phyloP scores from a whole-genome alignment of 768 basidiomycete species.

The Tephrocybe sp. region DNA sequence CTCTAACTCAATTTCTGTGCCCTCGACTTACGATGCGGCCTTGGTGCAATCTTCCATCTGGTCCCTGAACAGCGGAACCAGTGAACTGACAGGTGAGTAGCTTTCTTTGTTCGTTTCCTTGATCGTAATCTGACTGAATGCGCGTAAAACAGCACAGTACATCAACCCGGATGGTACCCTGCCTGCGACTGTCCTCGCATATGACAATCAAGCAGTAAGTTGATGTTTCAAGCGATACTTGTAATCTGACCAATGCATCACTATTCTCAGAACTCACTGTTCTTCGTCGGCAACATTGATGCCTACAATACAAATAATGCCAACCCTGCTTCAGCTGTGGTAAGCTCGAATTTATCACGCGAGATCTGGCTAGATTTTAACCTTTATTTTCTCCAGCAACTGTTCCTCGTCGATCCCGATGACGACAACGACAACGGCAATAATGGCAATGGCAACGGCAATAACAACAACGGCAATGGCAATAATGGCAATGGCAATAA shows the following conservation, averaged over 20 bases:
- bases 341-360: conserved; percentile 23
- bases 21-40: conserved; percentile 15
- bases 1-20: conserved; percentile 30
- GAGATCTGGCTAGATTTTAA: neutral
- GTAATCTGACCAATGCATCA: neutral
- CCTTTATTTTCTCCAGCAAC: conserved; percentile 14
- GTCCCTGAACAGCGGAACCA: conserved; percentile 36
- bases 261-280: conserved; percentile 32
- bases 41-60: conserved; percentile 48
- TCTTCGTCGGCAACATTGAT: conserved; percentile 43
- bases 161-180: conserved; percentile 43
- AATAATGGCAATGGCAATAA: neutral
- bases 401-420: conserved; percentile 13
- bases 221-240: neutral
- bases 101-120: neutral
- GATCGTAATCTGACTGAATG: neutral
- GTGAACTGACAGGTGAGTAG: conserved; percentile 39
- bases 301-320: conserved; percentile 36
- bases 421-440: neutral
- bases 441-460: neutral
- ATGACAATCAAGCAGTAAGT: conserved; percentile 32
- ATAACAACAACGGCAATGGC: neutral
- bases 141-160: conserved; percentile 38
- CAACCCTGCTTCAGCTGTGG: conserved; percentile 31
- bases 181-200: conserved; percentile 38